Evolutionary conservation across 306 rosid species (phyloP).

Genomic region (Neltuma alba): DNA sequence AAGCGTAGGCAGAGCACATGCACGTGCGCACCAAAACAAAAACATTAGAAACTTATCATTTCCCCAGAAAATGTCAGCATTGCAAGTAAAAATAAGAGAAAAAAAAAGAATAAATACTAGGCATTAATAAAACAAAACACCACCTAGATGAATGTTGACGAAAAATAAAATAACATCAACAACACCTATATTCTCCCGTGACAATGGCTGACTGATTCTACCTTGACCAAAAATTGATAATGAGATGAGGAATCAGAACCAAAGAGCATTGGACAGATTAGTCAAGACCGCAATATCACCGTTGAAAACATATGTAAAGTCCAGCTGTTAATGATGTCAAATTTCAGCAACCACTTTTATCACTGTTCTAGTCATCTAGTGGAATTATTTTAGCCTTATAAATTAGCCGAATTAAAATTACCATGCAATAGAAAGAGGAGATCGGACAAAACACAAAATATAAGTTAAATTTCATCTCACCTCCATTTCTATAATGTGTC

Average conservation of each 20-base stretch:
- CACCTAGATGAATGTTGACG: background rate
- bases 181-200: constrained; percentile 1
- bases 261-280: background rate
- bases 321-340: constrained; percentile 9
- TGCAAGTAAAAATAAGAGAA: background rate
- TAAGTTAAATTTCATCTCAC: constrained; percentile 45
- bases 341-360: background rate
- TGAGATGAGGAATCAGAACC: constrained; percentile 11
- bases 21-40: background rate
- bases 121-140: background rate
- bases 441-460: constrained; percentile 12
- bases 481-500: constrained; percentile 96
- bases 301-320: constrained; percentile 13
- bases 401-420: background rate
- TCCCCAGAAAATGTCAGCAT: no score
- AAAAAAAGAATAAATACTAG: background rate
- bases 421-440: constrained; percentile 6
- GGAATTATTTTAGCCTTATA: constrained; percentile 18
- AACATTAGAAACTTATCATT: background rate
- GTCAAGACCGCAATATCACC: constrained; percentile 10
- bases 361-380: background rate
- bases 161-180: background rate
- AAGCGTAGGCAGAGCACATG: background rate
- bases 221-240: background rate
- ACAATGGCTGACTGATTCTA: constrained; percentile 15